Percentiles rank a stretch among this genome's conserved stretches.
Evolutionary conservation across 139 green algal genomes (phyloP).

Genomic region (Volvox reticuliferus): DNA sequence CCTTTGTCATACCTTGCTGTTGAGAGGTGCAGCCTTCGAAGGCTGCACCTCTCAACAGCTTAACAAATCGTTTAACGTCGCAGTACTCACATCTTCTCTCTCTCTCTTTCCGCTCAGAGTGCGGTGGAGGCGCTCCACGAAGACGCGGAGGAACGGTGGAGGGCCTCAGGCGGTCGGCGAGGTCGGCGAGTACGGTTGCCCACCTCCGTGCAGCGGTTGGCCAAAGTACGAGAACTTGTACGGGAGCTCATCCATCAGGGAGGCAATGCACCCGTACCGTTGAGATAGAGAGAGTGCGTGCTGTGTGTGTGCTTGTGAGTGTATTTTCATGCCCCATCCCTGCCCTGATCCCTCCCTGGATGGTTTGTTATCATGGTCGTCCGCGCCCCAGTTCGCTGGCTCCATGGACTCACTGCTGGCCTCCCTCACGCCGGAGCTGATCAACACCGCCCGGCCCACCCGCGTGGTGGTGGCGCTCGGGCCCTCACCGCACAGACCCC

Average conservation of each 20-base stretch:
- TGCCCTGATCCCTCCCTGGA: too few relatives aligned
- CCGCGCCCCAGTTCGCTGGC: neutral
- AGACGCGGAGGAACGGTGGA: neutral
- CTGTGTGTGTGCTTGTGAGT: too few relatives aligned
- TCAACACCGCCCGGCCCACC: conserved; percentile 10
- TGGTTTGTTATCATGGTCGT: neutral
- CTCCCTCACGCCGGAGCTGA: neutral
- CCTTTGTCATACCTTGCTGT: too few relatives aligned
- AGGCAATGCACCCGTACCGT: too few relatives aligned
- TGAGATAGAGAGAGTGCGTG: too few relatives aligned
- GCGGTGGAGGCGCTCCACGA: neutral
- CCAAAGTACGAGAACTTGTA: conserved; percentile 4
- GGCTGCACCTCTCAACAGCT: too few relatives aligned
- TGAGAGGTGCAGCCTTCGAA: too few relatives aligned
- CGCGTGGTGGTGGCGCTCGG: neutral
- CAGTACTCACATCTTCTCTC: too few relatives aligned
- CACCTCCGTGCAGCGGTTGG: neutral
- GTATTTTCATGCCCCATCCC: too few relatives aligned
- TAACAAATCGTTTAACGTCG: too few relatives aligned
- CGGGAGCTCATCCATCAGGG: too few relatives aligned
- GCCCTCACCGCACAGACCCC: neutral
- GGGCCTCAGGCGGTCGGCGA: neutral
- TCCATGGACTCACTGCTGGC: conserved; percentile 23
- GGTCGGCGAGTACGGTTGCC: neutral
- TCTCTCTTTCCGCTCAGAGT: neutral